These are phyloP conservation scores for Colletotrichum sp. DNA, from an alignment of 2,329 filamentous ascomycete genomes.

Conservation along the genomic window DNA sequence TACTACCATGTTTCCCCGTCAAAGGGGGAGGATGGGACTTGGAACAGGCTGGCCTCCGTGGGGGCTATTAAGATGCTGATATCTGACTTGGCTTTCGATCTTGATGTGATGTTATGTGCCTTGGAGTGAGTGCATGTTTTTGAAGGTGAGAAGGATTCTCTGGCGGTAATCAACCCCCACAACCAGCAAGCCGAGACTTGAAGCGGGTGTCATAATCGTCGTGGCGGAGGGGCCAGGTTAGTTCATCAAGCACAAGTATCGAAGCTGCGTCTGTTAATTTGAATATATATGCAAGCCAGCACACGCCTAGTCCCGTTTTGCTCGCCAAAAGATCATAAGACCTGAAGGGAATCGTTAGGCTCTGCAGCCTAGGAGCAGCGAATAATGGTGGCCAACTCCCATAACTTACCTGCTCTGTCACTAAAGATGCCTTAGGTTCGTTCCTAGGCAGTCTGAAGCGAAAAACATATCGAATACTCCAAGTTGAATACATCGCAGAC, in stretches of 20 bases:
- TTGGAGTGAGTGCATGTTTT: not conserved
- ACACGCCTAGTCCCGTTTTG: not conserved
- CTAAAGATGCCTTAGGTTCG: not conserved
- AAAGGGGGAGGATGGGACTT: not conserved
- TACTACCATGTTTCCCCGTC: not conserved
- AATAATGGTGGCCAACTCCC: not conserved
- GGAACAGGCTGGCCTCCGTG: not conserved
- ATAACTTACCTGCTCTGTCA: not conserved
- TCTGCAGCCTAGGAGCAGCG: not conserved
- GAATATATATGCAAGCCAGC: not conserved
- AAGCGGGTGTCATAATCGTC: not conserved
- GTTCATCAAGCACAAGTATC: not conserved
- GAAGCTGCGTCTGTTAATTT: not conserved
- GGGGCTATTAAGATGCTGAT: conserved; percentile 4
- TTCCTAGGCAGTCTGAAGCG: not conserved
- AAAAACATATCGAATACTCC: not conserved
- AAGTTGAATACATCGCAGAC: not conserved
- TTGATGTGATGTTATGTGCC: not conserved
- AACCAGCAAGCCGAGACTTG: not conserved
- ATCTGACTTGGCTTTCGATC: not conserved
- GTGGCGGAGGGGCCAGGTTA: not conserved
- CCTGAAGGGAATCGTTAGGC: no score
- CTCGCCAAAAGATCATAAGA: not conserved
- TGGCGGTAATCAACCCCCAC: not conserved
- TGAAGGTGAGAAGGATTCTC: not conserved